Percentiles rank a stretch among this genome's conserved stretches.
Conservation (phyloP, 1,284 basidiomycete genomes). For the Ganoderma lucidum region DNA sequence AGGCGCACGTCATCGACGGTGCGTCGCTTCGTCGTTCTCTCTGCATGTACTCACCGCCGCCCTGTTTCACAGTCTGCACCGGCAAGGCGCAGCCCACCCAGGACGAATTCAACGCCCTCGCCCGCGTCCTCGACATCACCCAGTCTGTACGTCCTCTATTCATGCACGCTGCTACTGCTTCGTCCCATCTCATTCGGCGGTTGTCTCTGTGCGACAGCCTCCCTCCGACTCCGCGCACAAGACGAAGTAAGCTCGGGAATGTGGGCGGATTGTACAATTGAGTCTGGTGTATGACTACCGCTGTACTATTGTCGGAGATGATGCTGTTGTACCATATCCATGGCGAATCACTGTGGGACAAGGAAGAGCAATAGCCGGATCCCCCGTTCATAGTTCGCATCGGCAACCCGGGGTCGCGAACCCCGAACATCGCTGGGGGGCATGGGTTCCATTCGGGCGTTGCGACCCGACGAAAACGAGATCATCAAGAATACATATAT, state of each 20-base stretch:
- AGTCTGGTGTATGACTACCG: conserved; percentile 18
- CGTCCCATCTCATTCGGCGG: background rate
- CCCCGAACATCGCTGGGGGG: background rate
- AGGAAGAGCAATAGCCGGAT: background rate
- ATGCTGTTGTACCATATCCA: conserved; percentile 25
- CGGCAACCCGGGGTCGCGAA: background rate
- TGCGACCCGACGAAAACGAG: background rate
- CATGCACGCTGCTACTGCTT: background rate
- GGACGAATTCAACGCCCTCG: conserved; percentile 61
- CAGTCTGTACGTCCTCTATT: conserved; percentile 41
- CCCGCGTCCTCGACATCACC: conserved; percentile 53
- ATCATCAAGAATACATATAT: background rate
- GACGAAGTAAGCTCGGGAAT: conserved; percentile 21
- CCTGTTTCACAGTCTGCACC: conserved; percentile 55
- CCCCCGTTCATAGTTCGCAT: background rate
- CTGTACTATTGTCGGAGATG: conserved; percentile 16
- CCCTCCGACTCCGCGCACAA: conserved; percentile 35
- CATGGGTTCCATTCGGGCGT: background rate
- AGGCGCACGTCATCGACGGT: conserved; percentile 63
- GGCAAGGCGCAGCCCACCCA: conserved; percentile 53
- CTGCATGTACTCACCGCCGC: background rate
- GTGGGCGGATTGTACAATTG: conserved; percentile 10
- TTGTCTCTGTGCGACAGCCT: conserved; percentile 21
- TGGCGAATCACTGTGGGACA: background rate
- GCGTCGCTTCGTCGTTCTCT: conserved; percentile 29